Percentiles rank a stretch among this genome's conserved stretches.
Evolutionary conservation across 441 rosid genomes (phyloP).

Genomic region (Syzygium syzygioides): DNA sequence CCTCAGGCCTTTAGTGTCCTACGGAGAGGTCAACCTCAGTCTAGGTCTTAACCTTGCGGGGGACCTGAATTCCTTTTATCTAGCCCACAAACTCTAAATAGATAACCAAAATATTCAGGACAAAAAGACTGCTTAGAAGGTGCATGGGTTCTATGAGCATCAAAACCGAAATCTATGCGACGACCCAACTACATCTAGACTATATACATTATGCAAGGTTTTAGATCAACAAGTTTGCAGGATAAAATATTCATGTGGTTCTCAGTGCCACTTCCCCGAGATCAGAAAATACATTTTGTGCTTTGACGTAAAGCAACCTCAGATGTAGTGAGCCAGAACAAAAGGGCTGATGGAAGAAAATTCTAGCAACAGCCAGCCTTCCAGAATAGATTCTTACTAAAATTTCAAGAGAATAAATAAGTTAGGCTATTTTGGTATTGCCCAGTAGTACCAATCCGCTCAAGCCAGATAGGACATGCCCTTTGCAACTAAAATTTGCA

Average conservation of each 20-base stretch:
- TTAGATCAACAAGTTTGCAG: neutral
- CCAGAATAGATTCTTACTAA: neutral
- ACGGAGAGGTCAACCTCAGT: neutral
- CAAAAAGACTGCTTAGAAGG: neutral
- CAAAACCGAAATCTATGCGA: neutral
- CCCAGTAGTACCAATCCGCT: neutral
- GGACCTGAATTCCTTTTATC: neutral
- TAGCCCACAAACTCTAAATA: neutral
- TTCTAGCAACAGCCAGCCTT: neutral
- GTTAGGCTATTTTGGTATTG: neutral
- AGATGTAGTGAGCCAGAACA: neutral
- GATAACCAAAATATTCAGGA: neutral
- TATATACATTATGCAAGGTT: neutral
- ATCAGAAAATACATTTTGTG: neutral
- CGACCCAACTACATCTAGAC: neutral
- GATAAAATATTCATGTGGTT: neutral
- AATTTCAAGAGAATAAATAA: neutral
- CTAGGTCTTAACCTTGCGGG: neutral
- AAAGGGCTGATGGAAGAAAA: neutral
- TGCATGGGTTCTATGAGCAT: neutral
- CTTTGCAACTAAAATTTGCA: neutral
- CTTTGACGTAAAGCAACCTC: neutral
- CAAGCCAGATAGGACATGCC: neutral
- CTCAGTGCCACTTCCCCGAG: neutral
- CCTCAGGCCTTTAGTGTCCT: neutral